These are phyloP conservation scores for Sporothrix brasiliensis DNA, from an alignment of 2,329 filamentous ascomycete species.

Conservation along the genomic window DNA sequence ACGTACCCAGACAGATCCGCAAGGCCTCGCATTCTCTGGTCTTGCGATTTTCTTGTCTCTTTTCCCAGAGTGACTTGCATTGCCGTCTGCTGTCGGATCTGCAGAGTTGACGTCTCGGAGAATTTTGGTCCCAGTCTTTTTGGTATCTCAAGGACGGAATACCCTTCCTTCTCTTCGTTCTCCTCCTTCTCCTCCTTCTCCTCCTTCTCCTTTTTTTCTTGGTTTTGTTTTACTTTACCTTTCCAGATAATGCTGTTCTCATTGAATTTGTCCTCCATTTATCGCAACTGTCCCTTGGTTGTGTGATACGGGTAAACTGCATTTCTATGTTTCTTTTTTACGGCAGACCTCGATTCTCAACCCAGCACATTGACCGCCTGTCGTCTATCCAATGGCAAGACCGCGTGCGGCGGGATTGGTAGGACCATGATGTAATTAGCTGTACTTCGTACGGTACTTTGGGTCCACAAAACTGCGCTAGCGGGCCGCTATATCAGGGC, in stretches of 20 bases:
- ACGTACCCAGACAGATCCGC: neutral
- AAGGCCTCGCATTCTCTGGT: neutral
- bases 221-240: too few relatives aligned
- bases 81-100: conserved; percentile 7
- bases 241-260: neutral
- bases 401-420: too few relatives aligned
- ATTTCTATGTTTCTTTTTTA: neutral
- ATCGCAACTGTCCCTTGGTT: neutral
- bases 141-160: neutral
- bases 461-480: neutral
- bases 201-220: neutral
- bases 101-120: conserved; percentile 26
- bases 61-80: conserved; percentile 5
- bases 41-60: neutral
- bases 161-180: neutral
- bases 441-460: too few relatives aligned
- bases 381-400: too few relatives aligned
- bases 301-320: neutral
- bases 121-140: conserved; percentile 28
- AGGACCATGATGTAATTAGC: too few relatives aligned
- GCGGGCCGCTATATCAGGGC: conserved; percentile 14
- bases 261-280: neutral
- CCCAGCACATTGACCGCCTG: too few relatives aligned
- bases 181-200: neutral
- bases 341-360: too few relatives aligned